Evolutionary conservation across 2,329 filamentous ascomycete genomes (phyloP), one percentile per base, ranked within the genome.

Genomic region (Nothophoma quercina): DNA sequence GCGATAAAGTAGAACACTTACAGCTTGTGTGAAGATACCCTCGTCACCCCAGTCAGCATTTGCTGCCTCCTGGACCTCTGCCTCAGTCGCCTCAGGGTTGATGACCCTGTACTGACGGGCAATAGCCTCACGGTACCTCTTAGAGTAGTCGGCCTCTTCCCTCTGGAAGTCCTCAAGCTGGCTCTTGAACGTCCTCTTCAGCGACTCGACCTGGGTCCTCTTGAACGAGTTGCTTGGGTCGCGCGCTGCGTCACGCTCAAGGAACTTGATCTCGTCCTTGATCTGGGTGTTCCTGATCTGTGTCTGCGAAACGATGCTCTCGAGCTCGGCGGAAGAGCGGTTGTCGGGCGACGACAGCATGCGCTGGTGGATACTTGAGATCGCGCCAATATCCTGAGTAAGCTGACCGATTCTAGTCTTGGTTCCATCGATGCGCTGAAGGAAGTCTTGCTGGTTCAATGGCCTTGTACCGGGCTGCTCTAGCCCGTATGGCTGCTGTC

Each of bases 11-110:
- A n/a, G 10, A 56, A 16, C 8, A 81, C 86, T 74, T 82, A 93
- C 90, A 54, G 90, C 90, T 51, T 86, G 88, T 75, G 92, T 88
- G 78, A 93, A 95, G 48, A 95, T 87, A 66, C 89, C 88, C 77
- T 93, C 88, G 53, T 89, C 84, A 46, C 87, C 85, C 87, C 89
- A 90, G 70, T 92, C 87, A 46, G 85, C 80, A 62, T 90, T 81
- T 19, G 85, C 79, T 3, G 89, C 89, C 71, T 90, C 79, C 40
- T 82, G 78, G 2, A 93, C 86, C 74, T 93, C 88, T 1, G 83
- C 78, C 54, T 92, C 88, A 40, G 83, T 83, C n/a, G 90, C 90
- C 35, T 91, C 87, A 43, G 90, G 90, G 71, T 92, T 91, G 62
- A 91, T 89, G 69, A 93, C 92, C 50, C 85, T 82, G 75, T 90